These are phyloP conservation scores for Phyllosticta capitalensis DNA, from an alignment of 2,329 filamentous ascomycete genomes.

Conservation along the genomic window DNA sequence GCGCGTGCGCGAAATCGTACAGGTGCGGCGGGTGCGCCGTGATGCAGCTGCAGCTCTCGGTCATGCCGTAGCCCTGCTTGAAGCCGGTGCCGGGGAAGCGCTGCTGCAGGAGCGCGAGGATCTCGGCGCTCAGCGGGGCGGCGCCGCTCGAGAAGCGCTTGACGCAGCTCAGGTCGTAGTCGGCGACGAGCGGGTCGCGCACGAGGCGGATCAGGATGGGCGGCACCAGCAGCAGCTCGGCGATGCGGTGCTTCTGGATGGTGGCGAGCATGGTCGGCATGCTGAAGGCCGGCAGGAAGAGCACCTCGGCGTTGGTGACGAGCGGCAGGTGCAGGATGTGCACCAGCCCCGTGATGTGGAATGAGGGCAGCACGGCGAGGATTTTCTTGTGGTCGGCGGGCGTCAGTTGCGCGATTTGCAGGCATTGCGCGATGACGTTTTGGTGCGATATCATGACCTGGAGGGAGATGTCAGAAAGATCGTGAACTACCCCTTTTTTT, in stretches of 20 bases:
- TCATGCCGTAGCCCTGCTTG: conserved; percentile 61
- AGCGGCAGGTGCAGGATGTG: conserved; percentile 55
- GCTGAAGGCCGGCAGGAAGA: conserved; percentile 56
- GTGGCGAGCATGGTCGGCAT: conserved; percentile 49
- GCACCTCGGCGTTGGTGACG: conserved; percentile 54
- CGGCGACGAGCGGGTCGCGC: conserved; percentile 43
- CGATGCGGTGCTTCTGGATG: conserved; percentile 43
- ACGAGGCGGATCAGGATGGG: conserved; percentile 54
- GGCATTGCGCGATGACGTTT: conserved; percentile 50
- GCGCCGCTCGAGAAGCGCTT: conserved; percentile 51
- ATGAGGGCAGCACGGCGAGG: conserved; percentile 51
- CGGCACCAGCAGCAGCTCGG: conserved; percentile 49
- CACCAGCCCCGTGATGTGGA: conserved; percentile 52
- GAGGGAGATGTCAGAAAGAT: neutral
- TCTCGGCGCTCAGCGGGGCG: conserved; percentile 48
- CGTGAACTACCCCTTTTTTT: neutral
- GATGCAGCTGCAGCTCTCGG: conserved; percentile 54
- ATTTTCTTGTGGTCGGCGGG: conserved; percentile 40
- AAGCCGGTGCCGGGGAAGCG: conserved; percentile 52
- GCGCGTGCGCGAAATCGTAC: conserved; percentile 49
- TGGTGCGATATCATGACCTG: conserved; percentile 45
- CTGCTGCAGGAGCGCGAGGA: conserved; percentile 46
- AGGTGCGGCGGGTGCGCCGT: conserved; percentile 49
- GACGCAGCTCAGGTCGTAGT: conserved; percentile 49
- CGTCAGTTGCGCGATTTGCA: conserved; percentile 49